phyloP scores from a whole-genome alignment of 129 eudicot species.

The carrot (Daucus carota) region DNA sequence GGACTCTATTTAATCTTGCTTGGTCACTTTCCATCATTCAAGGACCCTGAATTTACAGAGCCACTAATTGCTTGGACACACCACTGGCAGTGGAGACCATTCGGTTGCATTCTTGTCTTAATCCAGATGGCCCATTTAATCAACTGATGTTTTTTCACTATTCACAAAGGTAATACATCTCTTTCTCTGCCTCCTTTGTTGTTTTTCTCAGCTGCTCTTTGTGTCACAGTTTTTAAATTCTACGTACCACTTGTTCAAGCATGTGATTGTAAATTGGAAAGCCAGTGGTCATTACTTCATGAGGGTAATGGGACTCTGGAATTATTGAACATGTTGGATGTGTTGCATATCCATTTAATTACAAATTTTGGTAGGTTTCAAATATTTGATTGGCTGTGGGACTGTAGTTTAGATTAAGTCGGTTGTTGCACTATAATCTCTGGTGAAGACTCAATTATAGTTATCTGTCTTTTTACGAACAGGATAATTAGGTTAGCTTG shows the following conservation, averaged over 20 bases:
- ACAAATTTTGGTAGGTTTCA: too few species aligned
- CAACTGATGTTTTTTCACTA: slow-evolving; percentile 13
- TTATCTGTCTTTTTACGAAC: not conserved
- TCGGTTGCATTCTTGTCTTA: slow-evolving; percentile 1
- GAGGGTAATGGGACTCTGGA: not conserved
- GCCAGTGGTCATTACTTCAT: slow-evolving; percentile 7
- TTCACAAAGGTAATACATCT: slow-evolving; percentile 16
- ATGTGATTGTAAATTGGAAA: not conserved
- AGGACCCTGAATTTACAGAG: slow-evolving; percentile 18
- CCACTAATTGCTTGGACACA: slow-evolving; percentile 11
- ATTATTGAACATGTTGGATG: not conserved
- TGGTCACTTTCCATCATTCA: not conserved
- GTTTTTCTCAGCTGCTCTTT: slow-evolving; percentile 3
- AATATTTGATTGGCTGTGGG: not conserved
- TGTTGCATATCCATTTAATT: not conserved
- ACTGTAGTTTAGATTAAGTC: not conserved
- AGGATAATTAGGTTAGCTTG: not conserved
- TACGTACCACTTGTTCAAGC: slow-evolving; percentile 14
- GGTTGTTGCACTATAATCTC: not conserved
- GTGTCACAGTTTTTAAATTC: slow-evolving; percentile 5
- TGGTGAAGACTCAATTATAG: not conserved
- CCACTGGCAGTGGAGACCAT: slow-evolving; percentile 9
- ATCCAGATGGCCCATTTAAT: slow-evolving; percentile 14
- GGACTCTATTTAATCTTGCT: not conserved
- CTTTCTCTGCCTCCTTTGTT: slow-evolving; percentile 1